Evolutionary conservation across 2,329 filamentous ascomycete genomes (phyloP).

Genomic region (Hymenoscyphus salicellus): DNA sequence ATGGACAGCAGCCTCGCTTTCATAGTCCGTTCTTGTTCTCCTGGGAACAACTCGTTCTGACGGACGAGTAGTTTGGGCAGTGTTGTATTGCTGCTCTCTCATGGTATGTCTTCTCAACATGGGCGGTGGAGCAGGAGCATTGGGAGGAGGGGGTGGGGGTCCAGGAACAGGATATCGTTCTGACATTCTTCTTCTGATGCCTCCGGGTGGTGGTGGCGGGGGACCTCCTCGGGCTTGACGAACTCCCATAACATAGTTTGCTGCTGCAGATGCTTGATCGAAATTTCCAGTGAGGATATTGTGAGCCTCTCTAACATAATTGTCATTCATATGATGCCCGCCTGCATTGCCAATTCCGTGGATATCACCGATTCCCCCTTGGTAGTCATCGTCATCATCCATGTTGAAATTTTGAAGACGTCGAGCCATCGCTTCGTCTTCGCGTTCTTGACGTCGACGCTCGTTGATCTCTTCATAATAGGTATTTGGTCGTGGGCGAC

Average conservation of each 20-base stretch:
- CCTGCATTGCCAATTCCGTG: conserved; percentile 50
- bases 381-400: conserved; percentile 40
- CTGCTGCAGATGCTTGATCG: conserved; percentile 35
- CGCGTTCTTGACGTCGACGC: conserved; percentile 43
- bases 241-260: conserved; percentile 34
- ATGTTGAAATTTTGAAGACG: conserved; percentile 47
- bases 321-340: conserved; percentile 60
- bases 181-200: conserved; percentile 17
- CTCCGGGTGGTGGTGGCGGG: conserved; percentile 10
- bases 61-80: conserved; percentile 16
- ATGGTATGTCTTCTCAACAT: conserved; percentile 30
- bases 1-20: conserved; percentile 29
- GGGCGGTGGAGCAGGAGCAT: conserved; percentile 21
- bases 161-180: conserved; percentile 23
- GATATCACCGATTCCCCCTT: conserved; percentile 44
- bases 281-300: conserved; percentile 37
- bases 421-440: conserved; percentile 50
- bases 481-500: conserved; percentile 25
- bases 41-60: conserved; percentile 29
- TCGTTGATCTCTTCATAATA: conserved; percentile 38
- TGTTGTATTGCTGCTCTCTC: conserved; percentile 28
- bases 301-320: conserved; percentile 45
- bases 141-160: neutral
- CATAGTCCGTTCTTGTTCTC: conserved; percentile 30
- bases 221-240: conserved; percentile 24